Evolutionary conservation across 345 rosid species (phyloP).

Genomic region (Rhodamnia rubescens): DNA sequence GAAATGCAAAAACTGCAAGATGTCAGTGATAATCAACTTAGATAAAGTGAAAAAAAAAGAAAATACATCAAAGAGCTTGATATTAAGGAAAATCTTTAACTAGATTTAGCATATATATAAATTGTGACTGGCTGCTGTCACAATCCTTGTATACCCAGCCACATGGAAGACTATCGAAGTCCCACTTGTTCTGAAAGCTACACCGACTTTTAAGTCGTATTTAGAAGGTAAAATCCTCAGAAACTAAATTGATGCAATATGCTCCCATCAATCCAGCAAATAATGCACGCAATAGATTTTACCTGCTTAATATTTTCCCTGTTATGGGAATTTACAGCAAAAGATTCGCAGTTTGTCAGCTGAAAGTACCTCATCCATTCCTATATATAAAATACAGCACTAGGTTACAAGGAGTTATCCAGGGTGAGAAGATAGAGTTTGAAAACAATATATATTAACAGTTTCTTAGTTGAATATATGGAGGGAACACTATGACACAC

Average conservation of each 20-base stretch:
- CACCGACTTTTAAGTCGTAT: background rate
- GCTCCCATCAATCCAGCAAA: background rate
- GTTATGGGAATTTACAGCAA: conserved; percentile 71
- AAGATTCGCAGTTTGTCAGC: conserved; percentile 26
- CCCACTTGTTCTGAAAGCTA: background rate
- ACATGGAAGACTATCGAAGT: background rate
- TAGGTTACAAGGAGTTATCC: background rate
- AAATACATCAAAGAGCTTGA: background rate
- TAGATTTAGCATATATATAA: background rate
- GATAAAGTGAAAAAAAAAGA: background rate
- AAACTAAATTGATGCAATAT: background rate
- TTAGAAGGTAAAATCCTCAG: background rate
- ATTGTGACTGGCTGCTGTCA: background rate
- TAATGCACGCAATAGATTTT: background rate
- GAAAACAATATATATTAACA: background rate
- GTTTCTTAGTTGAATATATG: background rate
- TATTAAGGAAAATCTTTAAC: background rate
- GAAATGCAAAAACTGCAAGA: conserved; percentile 55
- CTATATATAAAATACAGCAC: conserved; percentile 4
- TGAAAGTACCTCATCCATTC: conserved; percentile 50
- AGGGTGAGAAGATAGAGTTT: background rate
- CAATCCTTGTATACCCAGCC: background rate
- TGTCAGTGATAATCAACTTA: background rate
- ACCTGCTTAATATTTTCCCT: conserved; percentile 63
- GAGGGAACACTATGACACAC: background rate